Conservation (phyloP, 805 yeast species). For the Saccharomycopsis malanga region DNA sequence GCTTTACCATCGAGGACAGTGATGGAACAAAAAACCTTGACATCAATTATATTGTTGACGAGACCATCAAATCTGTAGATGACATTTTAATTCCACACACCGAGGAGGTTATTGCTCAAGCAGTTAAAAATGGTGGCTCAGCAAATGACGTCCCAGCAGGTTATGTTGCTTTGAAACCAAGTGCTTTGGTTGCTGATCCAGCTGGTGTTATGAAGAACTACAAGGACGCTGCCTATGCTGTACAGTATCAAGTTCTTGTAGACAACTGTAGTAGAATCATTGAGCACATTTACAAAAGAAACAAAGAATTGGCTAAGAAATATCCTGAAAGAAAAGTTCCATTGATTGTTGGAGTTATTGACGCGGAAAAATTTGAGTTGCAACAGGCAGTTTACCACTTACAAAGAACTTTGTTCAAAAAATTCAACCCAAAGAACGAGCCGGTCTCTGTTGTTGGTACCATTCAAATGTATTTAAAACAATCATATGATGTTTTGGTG, state of each 20-base stretch:
- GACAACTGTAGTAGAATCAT: constrained; percentile 61
- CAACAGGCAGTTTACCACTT: constrained; percentile 89
- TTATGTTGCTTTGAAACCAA: constrained; percentile 88
- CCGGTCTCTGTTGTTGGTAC: constrained; percentile 80
- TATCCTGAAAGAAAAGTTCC: constrained; percentile 66
- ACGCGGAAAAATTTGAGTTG: constrained; percentile 84
- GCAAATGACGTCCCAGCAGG: constrained; percentile 79
- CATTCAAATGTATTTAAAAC: constrained; percentile 82
- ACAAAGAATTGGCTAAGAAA: constrained; percentile 38
- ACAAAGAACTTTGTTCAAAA: constrained; percentile 72
- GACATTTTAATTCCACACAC: constrained; percentile 68
- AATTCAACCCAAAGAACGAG: constrained; percentile 54
- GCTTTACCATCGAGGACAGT: constrained; percentile 88
- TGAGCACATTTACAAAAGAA: constrained; percentile 46
- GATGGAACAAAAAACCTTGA: constrained; percentile 63
- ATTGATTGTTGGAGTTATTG: constrained; percentile 70
- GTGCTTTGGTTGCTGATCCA: constrained; percentile 78
- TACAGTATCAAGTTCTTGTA: constrained; percentile 49
- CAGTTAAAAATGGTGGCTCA: constrained; percentile 31
- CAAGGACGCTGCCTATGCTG: constrained; percentile 42
- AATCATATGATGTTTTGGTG: constrained; percentile 54
- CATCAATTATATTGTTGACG: constrained; percentile 50
- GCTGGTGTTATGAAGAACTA: constrained; percentile 62
- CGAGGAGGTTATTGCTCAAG: constrained; percentile 43
- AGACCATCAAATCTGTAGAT: constrained; percentile 60